A percentile compares a stretch with the other conserved stretches of the same genome.
Conservation (phyloP, 2,329 filamentous ascomycete genomes). For the Pleoardoris graminearum region DNA sequence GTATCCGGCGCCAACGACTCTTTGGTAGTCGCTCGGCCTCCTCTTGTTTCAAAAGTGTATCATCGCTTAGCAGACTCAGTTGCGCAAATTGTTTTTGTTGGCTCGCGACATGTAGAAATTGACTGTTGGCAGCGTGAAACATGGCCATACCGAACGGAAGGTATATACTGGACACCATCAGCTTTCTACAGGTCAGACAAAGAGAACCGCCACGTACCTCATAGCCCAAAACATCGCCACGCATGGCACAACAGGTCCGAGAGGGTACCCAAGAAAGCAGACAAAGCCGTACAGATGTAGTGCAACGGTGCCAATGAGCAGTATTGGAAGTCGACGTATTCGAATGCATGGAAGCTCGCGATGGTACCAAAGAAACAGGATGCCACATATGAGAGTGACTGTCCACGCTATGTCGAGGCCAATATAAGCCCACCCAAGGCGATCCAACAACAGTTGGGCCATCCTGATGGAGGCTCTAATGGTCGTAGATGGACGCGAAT, state of each 20-base stretch:
- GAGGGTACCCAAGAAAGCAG: conserved; percentile 28
- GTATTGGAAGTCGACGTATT: conserved; percentile 35
- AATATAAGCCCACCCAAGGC: conserved; percentile 18
- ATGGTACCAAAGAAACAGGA: conserved; percentile 18
- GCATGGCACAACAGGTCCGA: conserved; percentile 31
- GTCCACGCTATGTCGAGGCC: conserved; percentile 18
- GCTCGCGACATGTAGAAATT: conserved; percentile 38
- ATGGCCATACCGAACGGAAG: conserved; percentile 37
- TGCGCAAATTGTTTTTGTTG: conserved; percentile 38
- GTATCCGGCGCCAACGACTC: conserved; percentile 30
- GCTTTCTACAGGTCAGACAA: not conserved
- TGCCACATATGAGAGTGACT: conserved; percentile 16
- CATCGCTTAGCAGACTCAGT: conserved; percentile 29
- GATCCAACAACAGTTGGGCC: conserved; percentile 10
- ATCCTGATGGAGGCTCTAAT: conserved; percentile 4
- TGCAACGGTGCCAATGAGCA: conserved; percentile 29
- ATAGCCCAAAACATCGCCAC: conserved; percentile 38
- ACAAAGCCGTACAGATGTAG: conserved; percentile 35
- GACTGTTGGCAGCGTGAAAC: conserved; percentile 42
- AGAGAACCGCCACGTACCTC: no score
- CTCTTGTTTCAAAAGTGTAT: conserved; percentile 27
- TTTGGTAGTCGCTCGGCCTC: conserved; percentile 26
- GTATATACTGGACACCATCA: conserved; percentile 19
- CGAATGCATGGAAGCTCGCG: conserved; percentile 36
- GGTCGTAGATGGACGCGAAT: not conserved